phyloP scores from a whole-genome alignment of 768 basidiomycete species.

The Lyophyllum shimeji region DNA sequence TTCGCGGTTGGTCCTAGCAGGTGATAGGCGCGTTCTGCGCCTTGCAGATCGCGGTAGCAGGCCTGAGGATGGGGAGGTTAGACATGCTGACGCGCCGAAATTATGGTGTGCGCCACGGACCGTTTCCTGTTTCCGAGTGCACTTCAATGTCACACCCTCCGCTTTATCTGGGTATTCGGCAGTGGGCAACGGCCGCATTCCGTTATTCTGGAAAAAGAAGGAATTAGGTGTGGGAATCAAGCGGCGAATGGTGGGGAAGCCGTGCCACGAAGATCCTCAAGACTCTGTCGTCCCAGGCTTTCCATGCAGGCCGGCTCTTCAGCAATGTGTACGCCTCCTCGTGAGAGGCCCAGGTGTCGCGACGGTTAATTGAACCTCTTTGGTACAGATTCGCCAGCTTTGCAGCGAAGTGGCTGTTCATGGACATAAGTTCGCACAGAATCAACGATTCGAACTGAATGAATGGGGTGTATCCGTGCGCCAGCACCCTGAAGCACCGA shows the following conservation, averaged over 20 bases:
- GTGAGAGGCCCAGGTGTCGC: conserved; percentile 52
- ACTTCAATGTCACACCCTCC: conserved; percentile 51
- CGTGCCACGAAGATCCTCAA: conserved; percentile 40
- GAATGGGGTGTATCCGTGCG: conserved; percentile 39
- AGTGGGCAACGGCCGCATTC: conserved; percentile 41
- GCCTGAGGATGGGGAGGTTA: conserved; percentile 28
- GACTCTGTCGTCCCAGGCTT: conserved; percentile 50
- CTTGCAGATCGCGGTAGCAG: conserved; percentile 38
- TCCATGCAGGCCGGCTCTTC: conserved; percentile 38
- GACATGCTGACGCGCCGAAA: neutral
- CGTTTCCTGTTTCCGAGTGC: conserved; percentile 44
- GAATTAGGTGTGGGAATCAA: neutral
- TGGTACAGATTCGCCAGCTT: conserved; percentile 22
- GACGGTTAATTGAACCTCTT: conserved; percentile 34
- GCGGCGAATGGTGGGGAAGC: conserved; percentile 7
- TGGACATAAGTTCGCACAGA: conserved; percentile 47
- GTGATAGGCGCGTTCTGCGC: conserved; percentile 31
- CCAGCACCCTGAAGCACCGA: conserved; percentile 31
- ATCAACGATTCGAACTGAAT: conserved; percentile 39
- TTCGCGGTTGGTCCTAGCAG: conserved; percentile 30
- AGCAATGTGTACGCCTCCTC: conserved; percentile 44
- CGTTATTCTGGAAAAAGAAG: conserved; percentile 34
- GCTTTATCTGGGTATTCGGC: conserved; percentile 39
- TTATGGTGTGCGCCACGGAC: conserved; percentile 21
- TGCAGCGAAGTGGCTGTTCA: conserved; percentile 16